Base-by-base conservation (phyloP, 164 flowering plant genomes). In the Nymphaea colorata region DNA sequence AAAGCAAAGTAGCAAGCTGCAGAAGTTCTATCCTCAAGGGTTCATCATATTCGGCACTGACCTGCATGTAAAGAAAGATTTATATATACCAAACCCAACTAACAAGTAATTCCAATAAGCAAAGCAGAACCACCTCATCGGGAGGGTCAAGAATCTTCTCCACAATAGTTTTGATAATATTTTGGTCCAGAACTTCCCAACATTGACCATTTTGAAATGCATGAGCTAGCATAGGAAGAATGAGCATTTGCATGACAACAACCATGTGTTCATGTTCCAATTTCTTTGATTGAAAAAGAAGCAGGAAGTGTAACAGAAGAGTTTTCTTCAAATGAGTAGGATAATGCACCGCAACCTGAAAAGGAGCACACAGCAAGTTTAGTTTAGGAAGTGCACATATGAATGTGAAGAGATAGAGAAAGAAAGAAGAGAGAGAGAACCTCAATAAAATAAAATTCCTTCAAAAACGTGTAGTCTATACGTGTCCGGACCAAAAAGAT, bases 61-160 rank as follows among this genome's bases (percentile, higher is more conserved):
- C 93, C 99, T 95, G 69, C 16, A 67, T 68, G 61, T 66, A 43
- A 67, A 55, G 61, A 42, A 67, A 15, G 11, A 10, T 5, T 43
- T 36, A 67, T 4, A 61, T 36, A 61, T 6, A 17, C 8, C 64
- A 61, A 61, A 61, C 7, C 17, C 64, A n/a, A 36, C 8, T n/a
- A n/a, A n/a, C 25, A n/a, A 61, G 2, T 4, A 61, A 36, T n/a
- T 61, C 8, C 6, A n/a, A 61, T 7, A 61, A 6, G 41, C 11
- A 44, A 66, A 57, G 44, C 12, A 47, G 60, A 43, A 72, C 64
- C 69, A 92, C 99, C 97, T 95, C 99, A 76, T 95, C 99, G 41
- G 98, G 99, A 69, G 99, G 97, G 76, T 95, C 98, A 51, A 95
- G 96, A 76, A 95, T 93, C 76, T 86, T 95, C 73, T 95, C 98